Percentiles rank a stretch among this genome's conserved stretches.
Conservation (phyloP, 768 basidiomycete species). For the Agrocybe chaxingu region DNA sequence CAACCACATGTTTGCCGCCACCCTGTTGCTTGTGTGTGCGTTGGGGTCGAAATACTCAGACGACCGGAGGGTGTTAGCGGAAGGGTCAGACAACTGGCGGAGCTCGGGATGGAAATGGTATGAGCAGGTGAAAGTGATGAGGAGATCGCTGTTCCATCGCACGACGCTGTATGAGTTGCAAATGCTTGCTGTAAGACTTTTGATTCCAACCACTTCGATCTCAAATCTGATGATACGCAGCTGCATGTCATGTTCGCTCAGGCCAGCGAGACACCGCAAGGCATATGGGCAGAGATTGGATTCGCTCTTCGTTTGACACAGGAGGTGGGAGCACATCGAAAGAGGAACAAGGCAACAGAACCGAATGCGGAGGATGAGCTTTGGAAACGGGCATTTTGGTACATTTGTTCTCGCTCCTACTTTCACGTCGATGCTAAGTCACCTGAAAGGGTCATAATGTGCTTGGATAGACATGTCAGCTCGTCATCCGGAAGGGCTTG, state of each 20-base stretch:
- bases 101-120: constrained; percentile 66
- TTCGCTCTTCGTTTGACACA: constrained; percentile 69
- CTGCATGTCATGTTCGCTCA: constrained; percentile 46
- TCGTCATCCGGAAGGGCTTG: constrained; percentile 64
- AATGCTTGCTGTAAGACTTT: constrained; percentile 49
- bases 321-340: constrained; percentile 69
- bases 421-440: background rate
- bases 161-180: constrained; percentile 75
- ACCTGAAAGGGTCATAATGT: constrained; percentile 42
- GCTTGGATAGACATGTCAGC: constrained; percentile 44
- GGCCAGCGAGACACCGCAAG: constrained; percentile 46
- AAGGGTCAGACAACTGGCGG: constrained; percentile 37
- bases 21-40: constrained; percentile 64
- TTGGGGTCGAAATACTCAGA: constrained; percentile 57
- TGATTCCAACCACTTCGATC: background rate
- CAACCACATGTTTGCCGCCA: constrained; percentile 47
- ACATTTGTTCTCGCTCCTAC: background rate
- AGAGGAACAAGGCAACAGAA: constrained; percentile 27
- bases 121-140: constrained; percentile 60
- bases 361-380: constrained; percentile 62
- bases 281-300: constrained; percentile 62
- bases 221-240: constrained; percentile 24
- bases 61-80: constrained; percentile 57
- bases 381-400: constrained; percentile 73
- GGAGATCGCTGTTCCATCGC: constrained; percentile 53